Evolutionary conservation across 768 basidiomycete genomes (phyloP).

Genomic region (Boletus insuetus): DNA sequence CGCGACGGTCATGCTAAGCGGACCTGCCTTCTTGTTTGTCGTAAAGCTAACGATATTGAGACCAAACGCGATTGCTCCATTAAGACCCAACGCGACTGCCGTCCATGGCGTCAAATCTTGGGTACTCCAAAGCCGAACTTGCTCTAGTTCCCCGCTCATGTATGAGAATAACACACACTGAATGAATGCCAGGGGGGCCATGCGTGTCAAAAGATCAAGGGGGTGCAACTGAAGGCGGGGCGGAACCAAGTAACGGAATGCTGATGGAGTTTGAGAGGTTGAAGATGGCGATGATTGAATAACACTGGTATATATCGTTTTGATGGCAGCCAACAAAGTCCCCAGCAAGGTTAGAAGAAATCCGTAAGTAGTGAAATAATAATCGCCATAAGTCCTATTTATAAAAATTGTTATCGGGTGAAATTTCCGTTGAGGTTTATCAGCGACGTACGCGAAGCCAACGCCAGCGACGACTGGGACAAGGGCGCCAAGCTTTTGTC

Average conservation of each 20-base stretch:
- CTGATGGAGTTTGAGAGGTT: slow-evolving; percentile 12
- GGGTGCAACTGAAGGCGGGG: slow-evolving; percentile 56
- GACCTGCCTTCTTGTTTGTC: slow-evolving; percentile 90
- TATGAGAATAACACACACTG: slow-evolving; percentile 81
- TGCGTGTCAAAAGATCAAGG: slow-evolving; percentile 82
- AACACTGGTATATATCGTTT: slow-evolving; percentile 88
- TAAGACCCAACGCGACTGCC: slow-evolving; percentile 59
- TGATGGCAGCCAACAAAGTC: slow-evolving; percentile 87
- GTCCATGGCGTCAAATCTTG: slow-evolving; percentile 40
- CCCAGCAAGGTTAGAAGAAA: slow-evolving; percentile 87
- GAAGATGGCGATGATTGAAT: slow-evolving; percentile 50
- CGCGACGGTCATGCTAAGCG: slow-evolving; percentile 88
- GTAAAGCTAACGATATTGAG: slow-evolving; percentile 94
- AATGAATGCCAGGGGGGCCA: slow-evolving; percentile 89
- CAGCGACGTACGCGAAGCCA: slow-evolving; percentile 66
- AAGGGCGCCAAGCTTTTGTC: slow-evolving; percentile 65
- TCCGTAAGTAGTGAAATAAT: slow-evolving; percentile 84
- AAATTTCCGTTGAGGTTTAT: background rate
- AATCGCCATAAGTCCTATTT: slow-evolving; percentile 88
- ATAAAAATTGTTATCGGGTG: background rate
- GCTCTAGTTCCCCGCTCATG: slow-evolving; percentile 74
- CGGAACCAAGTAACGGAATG: slow-evolving; percentile 26
- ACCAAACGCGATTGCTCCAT: slow-evolving; percentile 87
- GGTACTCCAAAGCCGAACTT: slow-evolving; percentile 48
- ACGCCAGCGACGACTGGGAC: slow-evolving; percentile 88